Conservation (phyloP, 371 early-diverging fungal genomes). For the Coemansia sp. region DNA sequence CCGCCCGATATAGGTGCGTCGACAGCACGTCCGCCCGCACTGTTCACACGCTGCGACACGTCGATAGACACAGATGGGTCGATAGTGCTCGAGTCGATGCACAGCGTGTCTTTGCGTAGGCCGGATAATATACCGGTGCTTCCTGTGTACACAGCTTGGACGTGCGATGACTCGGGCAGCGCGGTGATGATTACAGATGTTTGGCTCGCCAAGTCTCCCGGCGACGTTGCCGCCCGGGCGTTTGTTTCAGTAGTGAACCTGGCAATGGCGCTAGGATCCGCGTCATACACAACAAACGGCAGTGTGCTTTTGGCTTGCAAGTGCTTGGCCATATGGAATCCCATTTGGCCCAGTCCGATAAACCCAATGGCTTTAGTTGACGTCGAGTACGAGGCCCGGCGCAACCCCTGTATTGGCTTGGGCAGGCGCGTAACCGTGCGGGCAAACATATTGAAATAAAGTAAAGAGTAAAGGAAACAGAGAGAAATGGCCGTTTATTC, state of each 20-base stretch:
- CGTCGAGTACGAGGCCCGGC: conserved; percentile 7
- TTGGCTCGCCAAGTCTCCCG: conserved; percentile 69
- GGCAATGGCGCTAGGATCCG: conserved; percentile 58
- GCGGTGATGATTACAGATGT: conserved; percentile 86
- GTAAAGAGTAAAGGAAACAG: not conserved
- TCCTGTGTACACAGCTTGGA: conserved; percentile 75
- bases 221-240: conserved; percentile 56
- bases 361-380: conserved; percentile 68
- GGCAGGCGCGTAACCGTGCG: not conserved
- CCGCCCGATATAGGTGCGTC: conserved; percentile 98
- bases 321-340: conserved; percentile 88
- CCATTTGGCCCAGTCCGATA: conserved; percentile 96
- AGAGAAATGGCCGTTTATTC: not conserved
- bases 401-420: not conserved
- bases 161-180: conserved; percentile 84
- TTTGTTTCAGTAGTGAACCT: conserved; percentile 50
- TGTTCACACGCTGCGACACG: conserved; percentile 61
- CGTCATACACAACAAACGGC: conserved; percentile 71
- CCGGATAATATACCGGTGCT: conserved; percentile 60
- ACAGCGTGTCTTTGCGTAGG: conserved; percentile 55
- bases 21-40: conserved; percentile 66
- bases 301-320: conserved; percentile 61
- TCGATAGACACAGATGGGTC: conserved; percentile 70
- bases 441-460: not conserved
- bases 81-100: conserved; percentile 92